Evolutionary conservation across 1,284 basidiomycete genomes (phyloP), one percentile per base, ranked within the genome.

Genomic region (Rhodotorula glutinis): DNA sequence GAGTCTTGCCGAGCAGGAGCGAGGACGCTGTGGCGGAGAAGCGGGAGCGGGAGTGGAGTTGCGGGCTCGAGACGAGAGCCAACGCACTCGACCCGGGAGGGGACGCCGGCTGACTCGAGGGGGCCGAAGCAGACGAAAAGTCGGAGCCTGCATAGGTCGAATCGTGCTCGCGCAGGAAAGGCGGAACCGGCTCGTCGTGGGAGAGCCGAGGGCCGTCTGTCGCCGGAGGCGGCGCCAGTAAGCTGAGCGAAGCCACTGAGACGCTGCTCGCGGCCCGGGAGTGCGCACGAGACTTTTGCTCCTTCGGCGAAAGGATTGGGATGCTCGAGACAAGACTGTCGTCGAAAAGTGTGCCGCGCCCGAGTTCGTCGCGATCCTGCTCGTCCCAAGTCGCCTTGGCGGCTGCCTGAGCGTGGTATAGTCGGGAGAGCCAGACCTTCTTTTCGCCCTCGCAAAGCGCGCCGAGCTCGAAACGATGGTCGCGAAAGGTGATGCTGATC

Each of bases 371-470:
- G 4, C 38, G 55, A 14, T 56, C 27, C 47, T 70, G 71, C 5
- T 25, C 29, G 41, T 68, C 59, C 71, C 71, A 73, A 8, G n/a
- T 30, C 23, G 49, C 38, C 1, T 49, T 63, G 10, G 71, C 63
- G 5, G 62, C 61, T 21, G 17, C 25, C 19, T 64, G 65, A 7
- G 71, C 64, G 0, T 47, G 44, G 38, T 33, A 33, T 13, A 73
- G 65, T 7, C 57, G 63, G 16, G 41, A n/a, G 23, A 92, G 79
- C 93, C 93, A 96, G 27, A 90, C 82, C 33, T 86, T 84, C 80
- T 92, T 93, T 80, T 96, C 92, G 21, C 77, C 75, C 3, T 78
- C 84, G 76, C 91, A 93, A 23, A 90, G 84, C 0, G 90, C 88
- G 13, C 89, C 89, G 29, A 95, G 80, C 76, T 94, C 91, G 74